Percentiles rank a stretch among this genome's conserved stretches.
Conservation (phyloP, 768 basidiomycete genomes). For the Amanita molliuscula region DNA sequence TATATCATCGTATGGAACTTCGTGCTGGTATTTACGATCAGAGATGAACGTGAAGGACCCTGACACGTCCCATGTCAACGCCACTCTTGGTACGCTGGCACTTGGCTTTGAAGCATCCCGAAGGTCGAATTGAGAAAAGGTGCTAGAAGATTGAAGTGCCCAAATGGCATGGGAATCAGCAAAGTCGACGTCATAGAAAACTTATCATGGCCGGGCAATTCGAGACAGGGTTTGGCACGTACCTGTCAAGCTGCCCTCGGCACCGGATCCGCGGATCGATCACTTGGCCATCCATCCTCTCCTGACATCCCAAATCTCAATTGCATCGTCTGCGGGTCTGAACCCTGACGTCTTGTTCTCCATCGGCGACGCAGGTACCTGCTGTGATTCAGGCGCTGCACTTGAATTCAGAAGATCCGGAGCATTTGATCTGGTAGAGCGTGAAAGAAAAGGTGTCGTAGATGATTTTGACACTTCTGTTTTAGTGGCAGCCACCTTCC, state of each 20-base stretch:
- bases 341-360: constrained; percentile 9
- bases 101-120: constrained; percentile 53
- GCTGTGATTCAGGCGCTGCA: not conserved
- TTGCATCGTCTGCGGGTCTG: constrained; percentile 36
- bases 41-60: constrained; percentile 61
- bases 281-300: constrained; percentile 78
- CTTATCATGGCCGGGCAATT: too few relatives aligned
- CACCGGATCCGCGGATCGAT: constrained; percentile 51
- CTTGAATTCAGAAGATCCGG: too few relatives aligned
- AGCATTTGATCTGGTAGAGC: too few relatives aligned
- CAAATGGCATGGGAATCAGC: constrained; percentile 62
- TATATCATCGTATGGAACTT: constrained; percentile 78
- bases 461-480: too few relatives aligned
- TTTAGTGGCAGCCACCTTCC: too few relatives aligned
- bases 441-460: too few relatives aligned
- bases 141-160: constrained; percentile 65
- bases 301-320: constrained; percentile 84
- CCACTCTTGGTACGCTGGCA: constrained; percentile 53
- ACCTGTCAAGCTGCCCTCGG: too few relatives aligned
- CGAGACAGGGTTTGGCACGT: too few relatives aligned
- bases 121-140: constrained; percentile 73
- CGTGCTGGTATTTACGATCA: constrained; percentile 41
- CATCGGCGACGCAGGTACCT: not conserved
- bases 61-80: constrained; percentile 57
- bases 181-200: constrained; percentile 50